Percentiles rank a stretch among this genome's conserved stretches.
Conservation (phyloP, 495 filamentous ascomycete genomes). For the Aspergillus homomorphus region DNA sequence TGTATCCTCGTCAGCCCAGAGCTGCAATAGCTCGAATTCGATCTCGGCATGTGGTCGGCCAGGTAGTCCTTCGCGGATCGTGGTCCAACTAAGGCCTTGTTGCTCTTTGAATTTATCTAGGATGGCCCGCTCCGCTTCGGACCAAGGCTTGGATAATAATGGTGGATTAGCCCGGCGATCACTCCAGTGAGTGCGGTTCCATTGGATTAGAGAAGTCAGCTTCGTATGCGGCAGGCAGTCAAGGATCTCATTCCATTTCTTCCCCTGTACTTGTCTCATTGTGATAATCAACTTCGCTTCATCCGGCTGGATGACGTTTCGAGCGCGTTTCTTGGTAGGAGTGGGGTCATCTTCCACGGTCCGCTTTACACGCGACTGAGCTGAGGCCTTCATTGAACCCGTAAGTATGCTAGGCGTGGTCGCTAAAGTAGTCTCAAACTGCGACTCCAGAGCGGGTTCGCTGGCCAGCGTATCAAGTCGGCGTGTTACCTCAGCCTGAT, state of each 20-base stretch:
- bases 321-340: slow-evolving; percentile 17
- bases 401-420: background rate
- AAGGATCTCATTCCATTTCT: slow-evolving; percentile 33
- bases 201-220: slow-evolving; percentile 22
- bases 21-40: slow-evolving; percentile 39
- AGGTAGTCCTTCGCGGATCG: slow-evolving; percentile 29
- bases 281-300: slow-evolving; percentile 33
- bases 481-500: slow-evolving; percentile 9
- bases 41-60: slow-evolving; percentile 33
- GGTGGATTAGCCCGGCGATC: slow-evolving; percentile 32
- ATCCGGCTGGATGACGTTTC: slow-evolving; percentile 32
- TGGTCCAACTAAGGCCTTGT: slow-evolving; percentile 33
- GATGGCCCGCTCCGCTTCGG: slow-evolving; percentile 27
- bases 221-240: slow-evolving; percentile 28
- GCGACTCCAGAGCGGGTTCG: background rate
- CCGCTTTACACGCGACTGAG: background rate
- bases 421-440: background rate
- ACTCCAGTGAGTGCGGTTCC: slow-evolving; percentile 36
- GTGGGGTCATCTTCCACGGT: slow-evolving; percentile 10
- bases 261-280: slow-evolving; percentile 30
- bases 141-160: slow-evolving; percentile 33
- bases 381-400: slow-evolving; percentile 1
- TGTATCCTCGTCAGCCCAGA: slow-evolving; percentile 29
- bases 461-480: slow-evolving; percentile 3
- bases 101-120: slow-evolving; percentile 29